Percentiles rank a stretch among this genome's conserved stretches.
Evolutionary conservation across 2,329 filamentous ascomycete species (phyloP).

Genomic region (Fusarium goolgardi): DNA sequence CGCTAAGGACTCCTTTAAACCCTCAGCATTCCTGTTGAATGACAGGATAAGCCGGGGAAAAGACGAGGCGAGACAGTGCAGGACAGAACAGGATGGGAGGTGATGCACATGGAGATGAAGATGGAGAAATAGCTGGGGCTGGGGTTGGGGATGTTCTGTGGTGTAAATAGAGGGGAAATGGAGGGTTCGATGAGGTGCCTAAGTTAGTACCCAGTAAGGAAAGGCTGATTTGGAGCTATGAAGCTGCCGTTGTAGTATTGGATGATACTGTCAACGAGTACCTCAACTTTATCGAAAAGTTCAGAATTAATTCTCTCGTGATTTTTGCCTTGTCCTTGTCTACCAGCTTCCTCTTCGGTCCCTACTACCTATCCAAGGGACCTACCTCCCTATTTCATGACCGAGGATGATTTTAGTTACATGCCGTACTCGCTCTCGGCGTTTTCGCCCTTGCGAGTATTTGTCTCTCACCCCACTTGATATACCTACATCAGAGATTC

Average conservation of each 20-base stretch:
- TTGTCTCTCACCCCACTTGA: slow-evolving; percentile 35
- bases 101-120: slow-evolving; percentile 4
- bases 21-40: slow-evolving; percentile 19
- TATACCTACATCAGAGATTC: slow-evolving; percentile 33
- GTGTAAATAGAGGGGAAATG: slow-evolving; percentile 24
- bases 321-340: not conserved
- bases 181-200: slow-evolving; percentile 27
- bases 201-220: slow-evolving; percentile 27
- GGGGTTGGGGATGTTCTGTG: slow-evolving; percentile 28
- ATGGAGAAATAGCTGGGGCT: slow-evolving; percentile 40
- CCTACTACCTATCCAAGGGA: not conserved
- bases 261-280: slow-evolving; percentile 4
- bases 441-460: slow-evolving; percentile 26
- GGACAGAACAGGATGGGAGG: slow-evolving; percentile 2
- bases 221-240: slow-evolving; percentile 33
- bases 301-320: not conserved
- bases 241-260: slow-evolving; percentile 23
- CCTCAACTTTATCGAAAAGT: slow-evolving; percentile 4
- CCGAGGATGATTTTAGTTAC: not conserved
- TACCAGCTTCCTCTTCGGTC: slow-evolving; percentile 7
- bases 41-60: slow-evolving; percentile 7
- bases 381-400: not conserved
- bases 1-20: slow-evolving; percentile 1
- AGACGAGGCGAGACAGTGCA: slow-evolving; percentile 4
- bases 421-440: slow-evolving; percentile 29